phyloP scores from a whole-genome alignment of 2,329 filamentous ascomycete species.

The Diaporthe velutina region DNA sequence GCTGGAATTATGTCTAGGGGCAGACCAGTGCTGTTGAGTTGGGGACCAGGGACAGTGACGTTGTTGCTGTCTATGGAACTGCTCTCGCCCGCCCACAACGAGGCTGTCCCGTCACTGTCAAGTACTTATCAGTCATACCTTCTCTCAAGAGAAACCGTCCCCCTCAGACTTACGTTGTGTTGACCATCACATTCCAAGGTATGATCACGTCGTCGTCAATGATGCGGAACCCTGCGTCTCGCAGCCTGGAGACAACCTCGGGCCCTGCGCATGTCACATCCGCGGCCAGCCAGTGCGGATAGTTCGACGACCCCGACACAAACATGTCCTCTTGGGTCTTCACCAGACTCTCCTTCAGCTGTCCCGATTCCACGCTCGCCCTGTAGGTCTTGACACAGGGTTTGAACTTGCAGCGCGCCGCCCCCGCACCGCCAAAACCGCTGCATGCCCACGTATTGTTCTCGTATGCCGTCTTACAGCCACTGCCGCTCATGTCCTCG shows the following conservation, averaged over 20 bases:
- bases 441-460: constrained; percentile 7
- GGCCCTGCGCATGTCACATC: constrained; percentile 15
- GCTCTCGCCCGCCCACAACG: constrained; percentile 1
- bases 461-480: neutral
- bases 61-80: neutral
- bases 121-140: neutral
- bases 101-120: constrained; percentile 3
- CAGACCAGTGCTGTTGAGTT: neutral
- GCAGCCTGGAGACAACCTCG: neutral
- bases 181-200: constrained; percentile 17
- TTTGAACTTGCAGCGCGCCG: constrained; percentile 1
- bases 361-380: constrained; percentile 4
- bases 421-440: constrained; percentile 14
- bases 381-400: constrained; percentile 9
- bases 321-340: neutral
- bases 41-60: neutral
- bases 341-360: neutral
- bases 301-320: neutral
- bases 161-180: neutral
- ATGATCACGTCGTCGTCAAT: constrained; percentile 4
- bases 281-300: constrained; percentile 13
- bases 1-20: neutral
- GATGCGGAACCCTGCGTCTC: constrained; percentile 1
- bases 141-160: neutral
- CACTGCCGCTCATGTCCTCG: neutral